These are phyloP conservation scores for Microsporum audouinii DNA, from an alignment of 2,329 filamentous ascomycete species.

Conservation along the genomic window DNA sequence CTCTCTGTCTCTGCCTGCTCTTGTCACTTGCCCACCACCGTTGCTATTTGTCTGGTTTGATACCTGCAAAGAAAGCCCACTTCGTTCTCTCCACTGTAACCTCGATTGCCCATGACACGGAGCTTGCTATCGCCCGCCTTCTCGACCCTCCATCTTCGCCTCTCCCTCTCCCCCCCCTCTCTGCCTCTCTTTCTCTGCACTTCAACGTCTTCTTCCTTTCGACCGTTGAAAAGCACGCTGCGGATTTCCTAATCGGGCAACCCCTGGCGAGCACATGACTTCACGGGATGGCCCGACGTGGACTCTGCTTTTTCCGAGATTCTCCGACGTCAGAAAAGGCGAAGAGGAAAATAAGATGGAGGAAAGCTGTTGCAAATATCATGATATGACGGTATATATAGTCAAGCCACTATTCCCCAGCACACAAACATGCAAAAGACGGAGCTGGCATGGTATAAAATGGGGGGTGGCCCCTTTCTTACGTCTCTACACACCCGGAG, in stretches of 20 bases:
- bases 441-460: background rate
- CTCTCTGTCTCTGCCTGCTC: background rate
- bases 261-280: conserved; percentile 8
- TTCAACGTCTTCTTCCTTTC: background rate
- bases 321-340: background rate
- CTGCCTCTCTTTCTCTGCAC: background rate
- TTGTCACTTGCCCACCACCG: background rate
- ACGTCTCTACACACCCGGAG: background rate
- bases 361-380: background rate
- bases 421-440: background rate
- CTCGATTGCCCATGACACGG: background rate
- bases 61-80: background rate
- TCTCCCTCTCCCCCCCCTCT: background rate
- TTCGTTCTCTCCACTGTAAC: background rate
- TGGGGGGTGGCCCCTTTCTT: background rate
- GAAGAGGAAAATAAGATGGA: background rate
- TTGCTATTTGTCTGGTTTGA: background rate
- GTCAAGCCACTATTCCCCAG: background rate
- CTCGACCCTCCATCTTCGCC: background rate
- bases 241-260: conserved; percentile 5
- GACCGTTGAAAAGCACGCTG: background rate
- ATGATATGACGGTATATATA: background rate
- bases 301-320: background rate
- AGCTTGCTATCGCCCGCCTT: background rate
- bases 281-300: conserved; percentile 10